phyloP scores from a whole-genome alignment of 352 stramenopile genomes.

The Phytophthora pseudosyringae region DNA sequence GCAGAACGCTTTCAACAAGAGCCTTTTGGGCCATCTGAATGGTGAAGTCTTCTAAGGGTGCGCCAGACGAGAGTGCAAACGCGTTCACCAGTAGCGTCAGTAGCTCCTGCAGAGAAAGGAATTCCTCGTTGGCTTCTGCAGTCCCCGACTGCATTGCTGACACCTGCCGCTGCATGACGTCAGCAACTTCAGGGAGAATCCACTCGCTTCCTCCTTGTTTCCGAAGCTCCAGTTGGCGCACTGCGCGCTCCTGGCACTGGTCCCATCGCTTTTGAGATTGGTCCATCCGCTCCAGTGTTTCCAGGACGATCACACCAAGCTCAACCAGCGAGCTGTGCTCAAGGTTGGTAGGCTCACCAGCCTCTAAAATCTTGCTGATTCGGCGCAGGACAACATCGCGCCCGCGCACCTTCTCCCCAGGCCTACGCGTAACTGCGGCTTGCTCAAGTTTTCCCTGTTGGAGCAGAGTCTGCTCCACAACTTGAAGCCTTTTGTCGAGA shows the following conservation, averaged over 20 bases:
- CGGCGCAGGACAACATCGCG: slow-evolving; percentile 77
- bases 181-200: slow-evolving; percentile 75
- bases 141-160: slow-evolving; percentile 22
- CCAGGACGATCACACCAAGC: slow-evolving; percentile 74
- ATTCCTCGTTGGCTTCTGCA: slow-evolving; percentile 22
- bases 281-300: slow-evolving; percentile 82
- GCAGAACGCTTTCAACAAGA: slow-evolving; percentile 49
- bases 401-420: slow-evolving; percentile 64
- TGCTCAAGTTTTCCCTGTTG: slow-evolving; percentile 58
- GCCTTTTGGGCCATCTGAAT: slow-evolving; percentile 69
- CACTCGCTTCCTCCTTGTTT: slow-evolving; percentile 60
- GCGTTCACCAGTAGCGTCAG: slow-evolving; percentile 68
- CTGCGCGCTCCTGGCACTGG: slow-evolving; percentile 50
- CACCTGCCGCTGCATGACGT: slow-evolving; percentile 64
- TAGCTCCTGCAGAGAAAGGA: slow-evolving; percentile 48
- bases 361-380: slow-evolving; percentile 73
- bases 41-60: slow-evolving; percentile 67
- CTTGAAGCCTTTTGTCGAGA: slow-evolving; percentile 70
- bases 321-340: slow-evolving; percentile 72
- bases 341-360: slow-evolving; percentile 56
- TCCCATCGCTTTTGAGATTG: slow-evolving; percentile 54
- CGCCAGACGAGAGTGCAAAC: slow-evolving; percentile 60
- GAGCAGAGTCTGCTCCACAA: slow-evolving; percentile 60
- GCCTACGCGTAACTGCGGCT: slow-evolving; percentile 44
- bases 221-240: slow-evolving; percentile 58